Base-by-base conservation (phyloP, 805 yeast genomes). In the Spathaspora passalidarum region DNA sequence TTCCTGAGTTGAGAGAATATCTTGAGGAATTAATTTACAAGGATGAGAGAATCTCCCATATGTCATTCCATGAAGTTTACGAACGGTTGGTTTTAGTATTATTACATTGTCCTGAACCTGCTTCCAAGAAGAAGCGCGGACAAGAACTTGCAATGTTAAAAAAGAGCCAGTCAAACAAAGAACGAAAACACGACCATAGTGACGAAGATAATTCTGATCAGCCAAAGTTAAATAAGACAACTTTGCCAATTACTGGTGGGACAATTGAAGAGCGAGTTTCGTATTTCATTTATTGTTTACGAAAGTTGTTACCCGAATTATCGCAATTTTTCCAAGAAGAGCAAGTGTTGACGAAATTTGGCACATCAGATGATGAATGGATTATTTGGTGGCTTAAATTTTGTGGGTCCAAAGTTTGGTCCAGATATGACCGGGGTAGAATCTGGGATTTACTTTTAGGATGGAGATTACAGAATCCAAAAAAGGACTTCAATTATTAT, bases 371-470 rank as follows among this genome's bases (percentile, higher is more conserved):
- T 51, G 94, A 88, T 54, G 90, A 84, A 59, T 91, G 97, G 97
- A 71, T 90, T 20, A 76, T 88, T 34, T 91, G 96, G 96, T 91
- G 97, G 97, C 72, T 91, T 51, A 88, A 89, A 60, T 91, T 87
- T 76, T 80, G 88, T 58, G 97, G 97, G 17, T 80, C 94, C 11
- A 87, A 87, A 63, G 89, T 85, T 5, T 81, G 95, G 79, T 84
- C 90, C 38, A 77, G 86, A 50, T 75, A 74, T 48, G 96, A 89
- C 63, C 68, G 97, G 43, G 96, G 94, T 10, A 74, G 96, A 49
- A 73, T 89, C 5, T 91, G 98, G 98, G 98, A 91, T 66, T 67
- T 82, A 51, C 64, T 90, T 38, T 63, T 91, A 20, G 96, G 97
- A 1, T 88, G 91, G 82, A 75, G 91, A 55, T 49, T 63, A 36